Evolutionary conservation across 1,139 yeast genomes (phyloP), one percentile per base, ranked within the genome.

Genomic region (Hanseniaspora uvarum): DNA sequence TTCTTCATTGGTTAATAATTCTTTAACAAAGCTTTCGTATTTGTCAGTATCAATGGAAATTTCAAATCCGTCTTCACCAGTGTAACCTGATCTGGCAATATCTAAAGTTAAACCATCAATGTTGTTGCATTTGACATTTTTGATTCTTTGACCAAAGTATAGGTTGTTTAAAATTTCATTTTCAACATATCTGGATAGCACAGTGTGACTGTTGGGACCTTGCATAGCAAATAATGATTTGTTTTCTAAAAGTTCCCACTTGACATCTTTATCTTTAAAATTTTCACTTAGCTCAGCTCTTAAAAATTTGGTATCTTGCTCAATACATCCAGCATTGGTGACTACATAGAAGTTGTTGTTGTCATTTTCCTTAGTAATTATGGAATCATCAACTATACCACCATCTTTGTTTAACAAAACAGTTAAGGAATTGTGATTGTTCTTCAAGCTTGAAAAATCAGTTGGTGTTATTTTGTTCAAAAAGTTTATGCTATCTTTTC

Each of bases 21-120:
- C 72, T 58, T 76, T 71, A 56, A 94, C 81, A 61, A 92, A 79
- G 3, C 76, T 79, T 50, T 72, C 68, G 2, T 92, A 81, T 52
- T 79, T 79, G 6, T 69, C 67, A 55, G 76, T 76, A 18, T 92
- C 86, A 57, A 92, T 81, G 11, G 95, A 83, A 58, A 92, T 77
- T 65, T 92, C 98, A 68, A 92, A 89, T 1, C 98, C 98, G 66
- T 92, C 98, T 70, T 92, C 98, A 31, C 98, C 98, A 4, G 98
- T 92, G 72, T 92, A 92, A 0, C 98, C 98, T 28, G 95, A 86
- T 69, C 98, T 82, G 10, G 96, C 87, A 33, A 86, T 76, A 64
- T 87, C 95, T 26, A 50, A 50, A 24, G 46, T 21, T n/a, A 50
- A 37, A 2, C 48, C 53, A n/a, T 31, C 40, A 50, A 37, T 10